Evolutionary conservation across 495 filamentous ascomycete species (phyloP).

Genomic region (Trichoderma asperelloides): DNA sequence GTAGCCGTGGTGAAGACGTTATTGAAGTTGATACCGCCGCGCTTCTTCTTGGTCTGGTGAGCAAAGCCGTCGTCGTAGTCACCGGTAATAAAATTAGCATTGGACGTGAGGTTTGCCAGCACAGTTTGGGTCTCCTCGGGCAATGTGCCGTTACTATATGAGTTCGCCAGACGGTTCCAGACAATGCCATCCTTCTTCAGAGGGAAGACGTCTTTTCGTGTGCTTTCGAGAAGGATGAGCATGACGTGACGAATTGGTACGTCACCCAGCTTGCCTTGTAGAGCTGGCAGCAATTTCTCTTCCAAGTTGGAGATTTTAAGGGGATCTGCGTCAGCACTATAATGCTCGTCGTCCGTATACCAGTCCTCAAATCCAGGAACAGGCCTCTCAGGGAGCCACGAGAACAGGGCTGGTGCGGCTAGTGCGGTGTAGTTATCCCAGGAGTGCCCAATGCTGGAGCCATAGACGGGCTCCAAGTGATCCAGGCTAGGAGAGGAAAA

Average conservation of each 20-base stretch:
- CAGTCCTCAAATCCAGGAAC: conserved; percentile 6
- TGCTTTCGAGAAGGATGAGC: conserved; percentile 37
- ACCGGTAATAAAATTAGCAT: conserved; percentile 35
- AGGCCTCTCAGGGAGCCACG: not conserved
- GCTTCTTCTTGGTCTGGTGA: conserved; percentile 19
- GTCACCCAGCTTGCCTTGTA: conserved; percentile 24
- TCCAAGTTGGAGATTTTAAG: conserved; percentile 37
- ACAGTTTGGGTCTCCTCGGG: conserved; percentile 21
- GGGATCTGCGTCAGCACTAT: conserved; percentile 32
- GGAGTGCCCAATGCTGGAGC: not conserved
- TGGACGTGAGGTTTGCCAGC: conserved; percentile 27
- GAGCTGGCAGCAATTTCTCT: conserved; percentile 23
- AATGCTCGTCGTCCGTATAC: conserved; percentile 16
- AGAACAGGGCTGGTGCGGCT: not conserved
- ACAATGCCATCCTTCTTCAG: conserved; percentile 31
- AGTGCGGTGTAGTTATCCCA: conserved; percentile 1
- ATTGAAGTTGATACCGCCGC: conserved; percentile 36
- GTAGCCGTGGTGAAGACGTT: conserved; percentile 34
- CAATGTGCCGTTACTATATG: conserved; percentile 19
- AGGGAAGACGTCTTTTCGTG: conserved; percentile 40
- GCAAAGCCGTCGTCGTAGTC: conserved; percentile 29
- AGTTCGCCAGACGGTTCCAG: conserved; percentile 29
- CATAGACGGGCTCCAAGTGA: not conserved
- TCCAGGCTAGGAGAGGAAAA: not conserved
- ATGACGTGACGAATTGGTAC: conserved; percentile 37